A percentile compares a stretch with the other conserved stretches of the same genome.
phyloP scores from a whole-genome alignment of 208 protist genomes.

The Balamuthia mandrillaris region DNA sequence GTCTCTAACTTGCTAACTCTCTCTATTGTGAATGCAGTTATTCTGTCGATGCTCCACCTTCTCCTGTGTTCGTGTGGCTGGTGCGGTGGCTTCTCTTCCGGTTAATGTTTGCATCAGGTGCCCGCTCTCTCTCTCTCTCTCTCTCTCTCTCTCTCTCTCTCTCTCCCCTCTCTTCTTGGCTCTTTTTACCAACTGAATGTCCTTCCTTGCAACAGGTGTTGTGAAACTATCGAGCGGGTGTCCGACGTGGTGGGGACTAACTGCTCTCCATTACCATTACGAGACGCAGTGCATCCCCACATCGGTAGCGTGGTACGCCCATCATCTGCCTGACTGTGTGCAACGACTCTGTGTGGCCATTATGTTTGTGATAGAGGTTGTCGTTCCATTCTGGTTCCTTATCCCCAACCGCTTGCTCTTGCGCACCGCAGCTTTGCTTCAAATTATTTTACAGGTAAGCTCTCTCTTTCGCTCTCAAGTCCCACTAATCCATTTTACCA shows the following conservation, averaged over 20 bases:
- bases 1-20: no score
- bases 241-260: conserved; percentile 55
- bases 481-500: background rate
- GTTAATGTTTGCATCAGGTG: conserved; percentile 43
- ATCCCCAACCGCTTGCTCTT: conserved; percentile 35
- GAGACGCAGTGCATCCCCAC: conserved; percentile 62
- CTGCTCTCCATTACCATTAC: conserved; percentile 60
- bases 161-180: background rate
- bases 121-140: no score
- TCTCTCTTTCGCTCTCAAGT: background rate
- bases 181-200: background rate
- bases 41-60: background rate
- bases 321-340: conserved; percentile 44
- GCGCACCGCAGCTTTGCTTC: conserved; percentile 16
- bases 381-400: conserved; percentile 41
- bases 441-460: conserved; percentile 35
- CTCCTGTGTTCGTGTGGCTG: background rate
- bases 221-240: conserved; percentile 39
- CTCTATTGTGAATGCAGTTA: background rate
- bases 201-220: background rate
- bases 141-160: background rate
- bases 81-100: conserved; percentile 40
- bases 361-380: conserved; percentile 37
- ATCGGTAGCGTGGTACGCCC: conserved; percentile 51
- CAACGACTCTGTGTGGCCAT: background rate